Evolutionary conservation across 345 rosid genomes (phyloP).

Genomic region (Gossypium arboreum): DNA sequence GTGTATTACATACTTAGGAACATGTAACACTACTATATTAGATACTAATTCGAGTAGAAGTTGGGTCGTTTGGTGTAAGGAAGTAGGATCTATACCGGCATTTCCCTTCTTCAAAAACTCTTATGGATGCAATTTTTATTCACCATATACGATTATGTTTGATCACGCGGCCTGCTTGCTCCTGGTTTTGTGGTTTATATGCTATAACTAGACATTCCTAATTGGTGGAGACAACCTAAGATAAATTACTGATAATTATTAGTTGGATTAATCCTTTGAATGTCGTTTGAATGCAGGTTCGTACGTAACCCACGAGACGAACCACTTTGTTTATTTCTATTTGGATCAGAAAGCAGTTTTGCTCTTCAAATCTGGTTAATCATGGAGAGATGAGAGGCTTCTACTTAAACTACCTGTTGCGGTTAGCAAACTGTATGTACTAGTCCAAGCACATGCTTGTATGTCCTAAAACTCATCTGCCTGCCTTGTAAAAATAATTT

Average conservation of each 20-base stretch:
- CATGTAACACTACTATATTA: not conserved
- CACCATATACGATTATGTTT: not conserved
- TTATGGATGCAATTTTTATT: not conserved
- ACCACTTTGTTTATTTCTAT: conserved; percentile 91
- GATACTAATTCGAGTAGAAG: not conserved
- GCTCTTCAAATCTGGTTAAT: conserved; percentile 85
- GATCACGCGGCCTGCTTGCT: not conserved
- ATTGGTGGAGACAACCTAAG: not conserved
- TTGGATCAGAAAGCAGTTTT: conserved; percentile 86
- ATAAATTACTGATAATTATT: no score
- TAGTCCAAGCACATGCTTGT: conserved; percentile 15
- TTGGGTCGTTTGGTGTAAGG: not conserved
- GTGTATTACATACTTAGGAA: not conserved
- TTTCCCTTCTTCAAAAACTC: not conserved
- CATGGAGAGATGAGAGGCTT: not conserved
- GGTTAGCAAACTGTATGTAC: conserved; percentile 35
- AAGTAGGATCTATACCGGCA: not conserved
- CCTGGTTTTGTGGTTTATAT: not conserved
- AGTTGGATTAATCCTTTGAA: not conserved
- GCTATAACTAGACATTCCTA: not conserved
- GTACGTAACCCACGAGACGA: conserved; percentile 94
- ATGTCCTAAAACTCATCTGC: conserved; percentile 18
- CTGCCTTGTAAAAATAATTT: conserved; percentile 27
- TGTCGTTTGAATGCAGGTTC: conserved; percentile 52
- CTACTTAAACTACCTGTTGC: conserved; percentile 17